A percentile compares a stretch with the other conserved stretches of the same genome.
phyloP scores from a whole-genome alignment of 1,284 basidiomycete genomes.

The Cryptococcus wingfieldii region DNA sequence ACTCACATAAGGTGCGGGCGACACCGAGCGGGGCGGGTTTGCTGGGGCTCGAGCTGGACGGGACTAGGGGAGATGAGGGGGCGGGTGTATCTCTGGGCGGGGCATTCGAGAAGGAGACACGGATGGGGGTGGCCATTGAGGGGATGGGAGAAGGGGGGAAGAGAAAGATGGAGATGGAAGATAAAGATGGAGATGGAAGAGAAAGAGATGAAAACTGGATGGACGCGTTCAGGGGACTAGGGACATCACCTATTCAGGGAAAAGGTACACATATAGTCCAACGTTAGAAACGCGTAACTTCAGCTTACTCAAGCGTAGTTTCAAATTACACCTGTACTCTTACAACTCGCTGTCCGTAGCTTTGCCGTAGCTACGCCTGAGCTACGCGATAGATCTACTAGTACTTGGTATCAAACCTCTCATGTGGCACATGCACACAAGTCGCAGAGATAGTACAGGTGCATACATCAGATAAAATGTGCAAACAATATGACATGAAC shows the following conservation, averaged over 20 bases:
- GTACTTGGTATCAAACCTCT: too few relatives aligned
- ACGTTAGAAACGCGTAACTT: too few relatives aligned
- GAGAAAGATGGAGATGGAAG: neutral
- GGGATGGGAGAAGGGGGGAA: neutral
- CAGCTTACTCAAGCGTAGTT: too few relatives aligned
- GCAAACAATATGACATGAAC: too few relatives aligned
- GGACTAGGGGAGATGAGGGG: constrained; percentile 5
- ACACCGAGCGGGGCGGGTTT: constrained; percentile 9
- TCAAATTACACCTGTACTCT: too few relatives aligned
- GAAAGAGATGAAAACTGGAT: neutral
- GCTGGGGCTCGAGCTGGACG: constrained; percentile 12
- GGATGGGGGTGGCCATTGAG: neutral
- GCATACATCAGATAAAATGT: too few relatives aligned
- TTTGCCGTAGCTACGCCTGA: too few relatives aligned
- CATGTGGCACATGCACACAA: too few relatives aligned
- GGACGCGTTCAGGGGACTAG: neutral
- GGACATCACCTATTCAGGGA: neutral
- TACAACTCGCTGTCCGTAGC: too few relatives aligned
- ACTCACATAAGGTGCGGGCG: constrained; percentile 13
- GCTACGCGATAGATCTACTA: too few relatives aligned
- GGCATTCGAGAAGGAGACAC: neutral
- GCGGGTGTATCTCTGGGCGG: constrained; percentile 1
- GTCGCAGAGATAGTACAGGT: too few relatives aligned
- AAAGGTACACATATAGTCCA: neutral
- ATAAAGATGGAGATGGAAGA: neutral